Conservation (phyloP, 1,284 basidiomycete species). For the Pseudozyma sp. region DNA sequence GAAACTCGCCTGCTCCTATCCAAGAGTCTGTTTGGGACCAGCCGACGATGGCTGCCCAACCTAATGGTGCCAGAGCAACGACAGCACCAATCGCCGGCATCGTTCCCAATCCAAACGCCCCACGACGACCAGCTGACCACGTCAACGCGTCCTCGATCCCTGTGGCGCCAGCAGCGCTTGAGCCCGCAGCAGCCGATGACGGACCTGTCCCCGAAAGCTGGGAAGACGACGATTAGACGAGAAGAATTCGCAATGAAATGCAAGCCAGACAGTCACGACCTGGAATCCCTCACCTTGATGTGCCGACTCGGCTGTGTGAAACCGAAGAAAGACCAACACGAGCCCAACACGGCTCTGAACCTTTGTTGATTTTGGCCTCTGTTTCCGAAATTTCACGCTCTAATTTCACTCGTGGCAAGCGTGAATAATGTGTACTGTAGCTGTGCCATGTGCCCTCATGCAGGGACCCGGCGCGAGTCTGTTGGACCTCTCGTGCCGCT, state of each 20-base stretch:
- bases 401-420: not conserved
- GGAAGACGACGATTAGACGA: conserved; percentile 31
- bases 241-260: not conserved
- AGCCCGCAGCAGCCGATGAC: conserved; percentile 1
- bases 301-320: not conserved
- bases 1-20: conserved; percentile 31
- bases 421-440: too few species aligned
- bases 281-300: not conserved
- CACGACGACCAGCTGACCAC: conserved; percentile 9
- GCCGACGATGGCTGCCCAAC: conserved; percentile 29
- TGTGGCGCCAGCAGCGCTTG: not conserved
- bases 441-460: not conserved
- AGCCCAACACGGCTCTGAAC: not conserved
- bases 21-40: conserved; percentile 32
- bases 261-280: too few species aligned
- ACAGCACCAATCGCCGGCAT: conserved; percentile 30
- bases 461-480: not conserved
- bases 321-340: not conserved
- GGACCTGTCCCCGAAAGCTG: conserved; percentile 41
- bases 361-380: too few species aligned
- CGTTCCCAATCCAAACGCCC: conserved; percentile 44
- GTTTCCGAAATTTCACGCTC: not conserved
- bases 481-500: not conserved
- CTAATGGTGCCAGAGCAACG: conserved; percentile 9
- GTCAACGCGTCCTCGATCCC: not conserved